Percentiles rank a stretch among this genome's conserved stretches.
Evolutionary conservation across 805 yeast species (phyloP).

Genomic region (Zygotorulaspora chibaensis): DNA sequence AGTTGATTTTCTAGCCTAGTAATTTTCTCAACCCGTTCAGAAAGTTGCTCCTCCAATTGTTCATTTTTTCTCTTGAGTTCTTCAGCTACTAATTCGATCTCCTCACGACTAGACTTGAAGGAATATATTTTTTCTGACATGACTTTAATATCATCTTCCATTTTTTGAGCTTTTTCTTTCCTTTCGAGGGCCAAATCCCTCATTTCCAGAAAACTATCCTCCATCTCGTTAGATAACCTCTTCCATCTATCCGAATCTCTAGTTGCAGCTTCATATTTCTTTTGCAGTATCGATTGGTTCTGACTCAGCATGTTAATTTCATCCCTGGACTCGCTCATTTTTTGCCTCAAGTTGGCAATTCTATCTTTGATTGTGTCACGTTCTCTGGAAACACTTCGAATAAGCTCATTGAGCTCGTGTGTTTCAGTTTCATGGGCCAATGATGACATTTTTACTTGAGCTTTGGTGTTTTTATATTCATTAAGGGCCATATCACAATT

Average conservation of each 20-base stretch:
- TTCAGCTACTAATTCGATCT: background rate
- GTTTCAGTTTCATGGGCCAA: conserved; percentile 13
- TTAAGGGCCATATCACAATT: conserved; percentile 14
- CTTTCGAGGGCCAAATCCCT: conserved; percentile 7
- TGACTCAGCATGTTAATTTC: conserved; percentile 30
- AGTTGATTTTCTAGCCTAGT: conserved; percentile 6
- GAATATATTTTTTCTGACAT: background rate
- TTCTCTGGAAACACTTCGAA: conserved; percentile 9
- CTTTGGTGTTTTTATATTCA: conserved; percentile 9
- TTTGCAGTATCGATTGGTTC: conserved; percentile 28
- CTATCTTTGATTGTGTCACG: conserved; percentile 12
- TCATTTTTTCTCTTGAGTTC: background rate
- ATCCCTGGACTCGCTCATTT: conserved; percentile 20
- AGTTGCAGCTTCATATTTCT: conserved; percentile 22
- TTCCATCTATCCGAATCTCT: conserved; percentile 16
- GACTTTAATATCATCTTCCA: conserved; percentile 11
- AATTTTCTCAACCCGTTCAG: conserved; percentile 4
- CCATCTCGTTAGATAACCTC: conserved; percentile 9
- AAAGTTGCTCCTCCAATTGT: conserved; percentile 8
- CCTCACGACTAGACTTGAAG: background rate
- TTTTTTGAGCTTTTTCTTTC: conserved; percentile 1
- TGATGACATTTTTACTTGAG: conserved; percentile 9
- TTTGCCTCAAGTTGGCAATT: conserved; percentile 16
- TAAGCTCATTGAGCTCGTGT: conserved; percentile 3
- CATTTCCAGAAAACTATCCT: conserved; percentile 4